phyloP scores from a whole-genome alignment of 1,284 basidiomycete species.

The Golubevia pallescens region DNA sequence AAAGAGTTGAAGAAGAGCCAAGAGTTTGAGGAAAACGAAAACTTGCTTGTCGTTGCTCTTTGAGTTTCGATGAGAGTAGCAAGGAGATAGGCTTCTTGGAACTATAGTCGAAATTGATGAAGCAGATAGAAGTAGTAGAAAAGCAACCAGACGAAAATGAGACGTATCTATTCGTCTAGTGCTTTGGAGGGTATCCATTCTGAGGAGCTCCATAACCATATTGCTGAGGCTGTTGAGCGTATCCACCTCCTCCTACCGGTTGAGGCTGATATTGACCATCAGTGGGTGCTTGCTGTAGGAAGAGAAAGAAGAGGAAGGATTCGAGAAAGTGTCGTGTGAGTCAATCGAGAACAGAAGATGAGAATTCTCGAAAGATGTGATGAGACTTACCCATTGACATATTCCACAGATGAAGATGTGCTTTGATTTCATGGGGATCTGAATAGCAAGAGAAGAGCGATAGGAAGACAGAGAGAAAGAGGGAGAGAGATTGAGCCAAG shows the following conservation, averaged over 20 bases:
- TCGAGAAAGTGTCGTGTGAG: not conserved
- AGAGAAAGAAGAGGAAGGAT: not conserved
- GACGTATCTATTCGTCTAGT: not conserved
- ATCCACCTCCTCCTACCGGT: not conserved
- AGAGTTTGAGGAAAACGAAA: too few species aligned
- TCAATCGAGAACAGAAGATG: not conserved
- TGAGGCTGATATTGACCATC: not conserved
- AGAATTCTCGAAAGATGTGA: not conserved
- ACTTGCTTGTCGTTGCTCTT: too few species aligned
- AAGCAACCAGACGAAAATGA: too few species aligned
- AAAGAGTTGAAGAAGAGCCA: too few species aligned
- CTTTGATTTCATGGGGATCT: slow-evolving; percentile 34
- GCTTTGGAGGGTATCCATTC: not conserved
- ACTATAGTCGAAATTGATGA: too few species aligned
- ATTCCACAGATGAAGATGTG: slow-evolving; percentile 59
- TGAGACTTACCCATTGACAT: slow-evolving; percentile 39
- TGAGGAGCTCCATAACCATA: not conserved
- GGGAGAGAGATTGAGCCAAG: too few species aligned
- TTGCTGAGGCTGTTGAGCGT: not conserved
- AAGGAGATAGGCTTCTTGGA: too few species aligned
- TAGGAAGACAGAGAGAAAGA: too few species aligned
- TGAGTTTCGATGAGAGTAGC: too few species aligned
- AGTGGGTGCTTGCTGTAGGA: not conserved
- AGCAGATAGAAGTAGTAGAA: too few species aligned
- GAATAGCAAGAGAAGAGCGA: not conserved